Conservation (phyloP, 306 rosid species). For the Glycyrrhiza uralensis region DNA sequence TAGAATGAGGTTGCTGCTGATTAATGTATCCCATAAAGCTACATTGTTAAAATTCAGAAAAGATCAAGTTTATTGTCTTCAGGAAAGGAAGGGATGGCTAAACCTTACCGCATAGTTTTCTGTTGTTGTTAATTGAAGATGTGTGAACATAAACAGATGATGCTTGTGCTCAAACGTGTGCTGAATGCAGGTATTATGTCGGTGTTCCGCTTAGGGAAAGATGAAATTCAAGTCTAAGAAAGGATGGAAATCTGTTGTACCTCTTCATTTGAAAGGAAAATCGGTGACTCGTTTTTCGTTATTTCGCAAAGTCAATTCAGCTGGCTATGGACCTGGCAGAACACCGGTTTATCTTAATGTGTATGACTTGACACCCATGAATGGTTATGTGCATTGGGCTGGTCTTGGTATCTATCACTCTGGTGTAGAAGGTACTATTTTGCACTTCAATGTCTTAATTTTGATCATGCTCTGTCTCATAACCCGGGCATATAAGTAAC, state of each 20-base stretch:
- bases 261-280: slow-evolving; percentile 76
- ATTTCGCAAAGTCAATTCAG: slow-evolving; percentile 67
- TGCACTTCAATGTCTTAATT: slow-evolving; percentile 9
- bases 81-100: not conserved
- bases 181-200: slow-evolving; percentile 36
- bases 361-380: slow-evolving; percentile 91
- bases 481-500: not conserved
- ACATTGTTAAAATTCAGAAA: not conserved
- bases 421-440: slow-evolving; percentile 81
- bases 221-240: slow-evolving; percentile 75
- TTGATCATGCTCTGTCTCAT: not conserved
- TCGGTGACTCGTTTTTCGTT: slow-evolving; percentile 62
- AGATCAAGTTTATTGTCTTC: not conserved
- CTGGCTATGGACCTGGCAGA: slow-evolving; percentile 55
- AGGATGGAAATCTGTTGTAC: slow-evolving; percentile 73
- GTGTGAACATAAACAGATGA: not conserved
- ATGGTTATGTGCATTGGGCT: slow-evolving; percentile 93
- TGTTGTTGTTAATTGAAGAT: not conserved
- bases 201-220: slow-evolving; percentile 33
- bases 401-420: slow-evolving; percentile 97
- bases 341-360: slow-evolving; percentile 90
- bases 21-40: not conserved
- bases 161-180: slow-evolving; percentile 22
- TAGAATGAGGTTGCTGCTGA: slow-evolving; percentile 1
- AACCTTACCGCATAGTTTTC: not conserved